Conservation (phyloP, 768 basidiomycete species). For the Mrakia frigida region DNA sequence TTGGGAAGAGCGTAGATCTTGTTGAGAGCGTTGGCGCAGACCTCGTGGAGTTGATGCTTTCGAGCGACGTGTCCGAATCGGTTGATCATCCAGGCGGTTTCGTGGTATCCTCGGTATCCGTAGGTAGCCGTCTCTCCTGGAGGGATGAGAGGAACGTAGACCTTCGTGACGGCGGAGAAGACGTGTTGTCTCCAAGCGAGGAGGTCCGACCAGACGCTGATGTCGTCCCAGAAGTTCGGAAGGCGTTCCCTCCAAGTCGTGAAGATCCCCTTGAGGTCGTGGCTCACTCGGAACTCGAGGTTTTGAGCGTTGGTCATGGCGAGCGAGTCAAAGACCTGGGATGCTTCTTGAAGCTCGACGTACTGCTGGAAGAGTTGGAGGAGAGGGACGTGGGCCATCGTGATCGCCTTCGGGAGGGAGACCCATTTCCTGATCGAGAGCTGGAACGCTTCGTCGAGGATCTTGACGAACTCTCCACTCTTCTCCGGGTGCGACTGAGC, state of each 20-base stretch:
- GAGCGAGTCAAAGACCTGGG: conserved; percentile 79
- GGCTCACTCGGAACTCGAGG: conserved; percentile 82
- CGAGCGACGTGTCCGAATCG: conserved; percentile 97
- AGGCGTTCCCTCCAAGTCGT: conserved; percentile 95
- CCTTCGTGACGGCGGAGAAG: conserved; percentile 92
- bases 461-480: conserved; percentile 70
- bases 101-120: conserved; percentile 94
- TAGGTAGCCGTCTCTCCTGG: conserved; percentile 57
- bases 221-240: conserved; percentile 93
- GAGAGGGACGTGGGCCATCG: conserved; percentile 86
- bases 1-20: conserved; percentile 99
- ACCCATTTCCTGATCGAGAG: conserved; percentile 94
- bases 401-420: conserved; percentile 74
- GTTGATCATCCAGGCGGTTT: conserved; percentile 99
- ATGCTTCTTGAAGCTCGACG: conserved; percentile 93
- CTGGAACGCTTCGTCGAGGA: conserved; percentile 94
- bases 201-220: conserved; percentile 98
- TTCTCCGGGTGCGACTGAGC: conserved; percentile 58
- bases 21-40: conserved; percentile 87
- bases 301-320: conserved; percentile 79
- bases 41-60: conserved; percentile 92
- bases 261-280: conserved; percentile 88
- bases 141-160: conserved; percentile 83
- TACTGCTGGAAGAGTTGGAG: conserved; percentile 98
- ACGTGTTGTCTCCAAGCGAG: conserved; percentile 99